Conservation (phyloP, 495 filamentous ascomycete genomes). For the Neurospora terricola region DNA sequence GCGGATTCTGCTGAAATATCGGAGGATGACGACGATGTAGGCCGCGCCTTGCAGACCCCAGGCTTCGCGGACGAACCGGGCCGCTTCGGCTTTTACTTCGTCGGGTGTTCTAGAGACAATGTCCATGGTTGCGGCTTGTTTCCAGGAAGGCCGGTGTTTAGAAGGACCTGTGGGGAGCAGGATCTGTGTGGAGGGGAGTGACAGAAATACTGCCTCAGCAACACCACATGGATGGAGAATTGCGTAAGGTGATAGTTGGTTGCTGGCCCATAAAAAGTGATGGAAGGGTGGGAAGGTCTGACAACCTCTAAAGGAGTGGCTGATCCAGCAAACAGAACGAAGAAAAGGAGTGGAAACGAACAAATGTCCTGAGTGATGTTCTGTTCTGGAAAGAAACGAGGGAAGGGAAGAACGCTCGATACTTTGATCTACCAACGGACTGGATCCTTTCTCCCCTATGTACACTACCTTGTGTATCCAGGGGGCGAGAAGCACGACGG, state of each 20-base stretch:
- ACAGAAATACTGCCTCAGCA: not conserved
- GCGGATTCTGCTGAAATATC: conserved; percentile 17
- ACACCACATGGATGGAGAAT: not conserved
- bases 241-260: not conserved
- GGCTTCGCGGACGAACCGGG: conserved; percentile 18
- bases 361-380: not conserved
- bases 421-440: not conserved
- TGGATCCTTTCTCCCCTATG: not conserved
- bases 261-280: not conserved
- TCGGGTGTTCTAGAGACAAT: not conserved
- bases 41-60: conserved; percentile 22
- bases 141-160: not conserved
- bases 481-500: not conserved
- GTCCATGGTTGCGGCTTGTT: not conserved
- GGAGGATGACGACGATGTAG: conserved; percentile 18
- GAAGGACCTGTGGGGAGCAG: not conserved
- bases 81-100: conserved; percentile 1
- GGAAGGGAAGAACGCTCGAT: not conserved
- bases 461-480: not conserved
- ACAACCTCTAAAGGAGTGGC: not conserved
- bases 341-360: not conserved
- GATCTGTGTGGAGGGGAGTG: not conserved
- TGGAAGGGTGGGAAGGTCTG: not conserved
- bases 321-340: not conserved
- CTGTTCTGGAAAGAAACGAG: not conserved